Evolutionary conservation across 768 basidiomycete genomes (phyloP), one percentile per base, ranked within the genome.

Genomic region (Lentinus brumalis): DNA sequence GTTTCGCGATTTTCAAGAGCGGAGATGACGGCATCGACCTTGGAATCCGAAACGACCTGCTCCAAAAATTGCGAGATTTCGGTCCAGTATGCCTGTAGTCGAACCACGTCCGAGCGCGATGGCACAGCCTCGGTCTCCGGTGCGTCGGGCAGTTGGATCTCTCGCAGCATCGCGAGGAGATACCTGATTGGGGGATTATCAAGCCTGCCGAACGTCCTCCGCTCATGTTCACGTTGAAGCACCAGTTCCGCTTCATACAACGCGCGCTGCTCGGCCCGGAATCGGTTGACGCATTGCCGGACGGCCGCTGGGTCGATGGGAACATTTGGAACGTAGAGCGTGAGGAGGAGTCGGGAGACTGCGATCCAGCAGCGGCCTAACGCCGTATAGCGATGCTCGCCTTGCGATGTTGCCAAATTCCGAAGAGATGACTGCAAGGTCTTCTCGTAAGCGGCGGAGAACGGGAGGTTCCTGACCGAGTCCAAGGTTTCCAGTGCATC

Each of bases 261-360:
- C 2, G 70, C 64, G 35, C 76, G 66, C 56, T 85, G 78, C 51
- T 77, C 68, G 31, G 70, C 67, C 70, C 81, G 78, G 31, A 86
- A 83, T 32, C 76, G 71, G 2, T 69, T 67, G 0, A 77, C 75
- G 50, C 77, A 82, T 53, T 77, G 79, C 56, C 86, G 79, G 38
- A 87, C 81, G 26, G 86, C 86, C 7, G 88, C 86, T 30, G 97
- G 97, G 71, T 99, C 97, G 51, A 98, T 75, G 2, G 96, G 94
- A 2, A 84, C 76, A 71, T 93, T 83, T 0, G 97, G 94, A 41
- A 98, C 79, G 69, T 89, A 88, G 18, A 96, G 81, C 4, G 87
- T 78, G 26, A 94, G 70, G 29, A 95, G 73, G 56, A 87, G 65
- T 16, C 78, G 79, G 47, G 83, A 81, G 51, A 91, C 69, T 1